Evolutionary conservation across 371 early-diverging fungal species (phyloP).

Genomic region (Mortierella sp.): DNA sequence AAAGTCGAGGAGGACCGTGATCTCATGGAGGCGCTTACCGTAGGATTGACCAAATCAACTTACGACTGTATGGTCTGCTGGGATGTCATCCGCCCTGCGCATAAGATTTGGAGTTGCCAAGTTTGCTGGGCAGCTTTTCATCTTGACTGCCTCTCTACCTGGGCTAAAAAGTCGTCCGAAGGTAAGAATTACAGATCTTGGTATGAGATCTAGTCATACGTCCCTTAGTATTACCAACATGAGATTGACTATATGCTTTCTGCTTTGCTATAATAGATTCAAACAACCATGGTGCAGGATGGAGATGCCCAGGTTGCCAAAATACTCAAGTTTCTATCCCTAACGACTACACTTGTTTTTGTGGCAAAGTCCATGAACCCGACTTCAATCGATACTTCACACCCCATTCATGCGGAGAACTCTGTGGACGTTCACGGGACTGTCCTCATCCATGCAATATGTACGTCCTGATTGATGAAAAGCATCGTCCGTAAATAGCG

Average conservation of each 20-base stretch:
- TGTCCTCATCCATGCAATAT: constrained; percentile 78
- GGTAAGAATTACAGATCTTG: constrained; percentile 49
- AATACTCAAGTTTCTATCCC: constrained; percentile 75
- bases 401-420: constrained; percentile 90
- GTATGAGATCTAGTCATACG: neutral
- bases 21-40: constrained; percentile 70
- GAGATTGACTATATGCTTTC: neutral
- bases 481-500: neutral
- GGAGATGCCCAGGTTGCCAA: constrained; percentile 98
- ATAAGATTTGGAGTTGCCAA: constrained; percentile 88
- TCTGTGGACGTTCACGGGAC: constrained; percentile 74
- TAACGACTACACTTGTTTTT: constrained; percentile 85
- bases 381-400: constrained; percentile 70
- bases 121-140: constrained; percentile 94
- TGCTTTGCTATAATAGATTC: constrained; percentile 20
- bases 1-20: constrained; percentile 61
- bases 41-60: constrained; percentile 71
- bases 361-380: constrained; percentile 85
- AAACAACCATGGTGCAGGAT: constrained; percentile 54
- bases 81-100: constrained; percentile 78
- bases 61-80: constrained; percentile 98
- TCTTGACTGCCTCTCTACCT: constrained; percentile 80
- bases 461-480: constrained; percentile 56
- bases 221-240: neutral
- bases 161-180: constrained; percentile 77